These are phyloP conservation scores for Blastobotrys apis DNA, from an alignment of 1,139 yeast species.

Conservation along the genomic window DNA sequence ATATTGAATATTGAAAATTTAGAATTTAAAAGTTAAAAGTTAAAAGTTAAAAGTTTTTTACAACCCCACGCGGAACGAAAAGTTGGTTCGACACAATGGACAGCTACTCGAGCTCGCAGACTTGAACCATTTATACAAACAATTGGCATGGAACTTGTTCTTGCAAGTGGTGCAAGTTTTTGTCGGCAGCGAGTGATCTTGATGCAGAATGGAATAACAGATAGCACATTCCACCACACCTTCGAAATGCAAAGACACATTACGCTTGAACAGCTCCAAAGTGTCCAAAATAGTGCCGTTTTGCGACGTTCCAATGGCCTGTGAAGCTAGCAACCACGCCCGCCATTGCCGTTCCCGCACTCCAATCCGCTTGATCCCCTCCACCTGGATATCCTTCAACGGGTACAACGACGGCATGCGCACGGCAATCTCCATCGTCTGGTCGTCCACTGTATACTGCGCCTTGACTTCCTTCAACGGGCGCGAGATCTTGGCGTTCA, in stretches of 20 bases:
- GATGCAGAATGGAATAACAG: conserved; percentile 86
- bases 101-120: conserved; percentile 89
- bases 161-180: conserved; percentile 86
- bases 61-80: conserved; percentile 32
- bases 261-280: conserved; percentile 72
- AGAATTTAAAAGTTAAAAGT: neutral
- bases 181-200: conserved; percentile 85
- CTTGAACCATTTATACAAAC: conserved; percentile 95
- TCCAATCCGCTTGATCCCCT: conserved; percentile 78
- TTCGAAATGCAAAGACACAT: conserved; percentile 70
- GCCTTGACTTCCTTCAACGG: conserved; percentile 68
- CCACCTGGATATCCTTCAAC: conserved; percentile 63
- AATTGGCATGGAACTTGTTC: conserved; percentile 94
- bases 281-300: conserved; percentile 84
- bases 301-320: conserved; percentile 62
- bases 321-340: conserved; percentile 91
- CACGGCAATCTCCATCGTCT: conserved; percentile 75
- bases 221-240: conserved; percentile 97
- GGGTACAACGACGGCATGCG: conserved; percentile 72
- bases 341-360: conserved; percentile 92
- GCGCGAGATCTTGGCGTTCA: conserved; percentile 58
- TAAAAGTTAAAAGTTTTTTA: conserved; percentile 1
- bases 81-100: conserved; percentile 85
- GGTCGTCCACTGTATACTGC: conserved; percentile 78
- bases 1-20: neutral